These are phyloP conservation scores for Phytophthora meadii DNA, from an alignment of 352 stramenopile species.

Conservation along the genomic window DNA sequence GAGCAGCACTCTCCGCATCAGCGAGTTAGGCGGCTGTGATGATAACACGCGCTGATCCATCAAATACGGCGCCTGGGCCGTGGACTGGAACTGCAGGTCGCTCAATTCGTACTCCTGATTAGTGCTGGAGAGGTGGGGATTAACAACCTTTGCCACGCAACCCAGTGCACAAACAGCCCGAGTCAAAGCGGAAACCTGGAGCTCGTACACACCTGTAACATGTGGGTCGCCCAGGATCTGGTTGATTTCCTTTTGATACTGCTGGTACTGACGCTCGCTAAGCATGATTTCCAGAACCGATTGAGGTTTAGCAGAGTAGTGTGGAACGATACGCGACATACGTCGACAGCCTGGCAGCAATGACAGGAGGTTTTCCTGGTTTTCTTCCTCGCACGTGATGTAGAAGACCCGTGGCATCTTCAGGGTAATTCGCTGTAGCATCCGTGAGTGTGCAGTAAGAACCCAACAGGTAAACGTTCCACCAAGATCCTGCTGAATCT, in stretches of 20 bases:
- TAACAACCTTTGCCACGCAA: conserved; percentile 77
- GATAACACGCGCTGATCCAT: conserved; percentile 37
- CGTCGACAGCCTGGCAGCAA: conserved; percentile 55
- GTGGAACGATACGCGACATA: conserved; percentile 63
- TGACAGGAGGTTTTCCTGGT: conserved; percentile 82
- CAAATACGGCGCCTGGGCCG: conserved; percentile 69
- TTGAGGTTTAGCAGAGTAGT: conserved; percentile 61
- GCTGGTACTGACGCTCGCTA: conserved; percentile 76
- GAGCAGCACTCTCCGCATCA: conserved; percentile 66
- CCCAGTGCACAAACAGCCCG: conserved; percentile 93
- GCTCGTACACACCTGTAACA: conserved; percentile 94
- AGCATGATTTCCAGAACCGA: conserved; percentile 72
- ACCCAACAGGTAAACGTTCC: conserved; percentile 96
- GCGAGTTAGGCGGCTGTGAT: conserved; percentile 18
- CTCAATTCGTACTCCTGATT: conserved; percentile 69
- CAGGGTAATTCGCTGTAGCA: conserved; percentile 76
- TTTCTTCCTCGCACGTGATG: conserved; percentile 69
- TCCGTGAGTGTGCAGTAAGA: conserved; percentile 87
- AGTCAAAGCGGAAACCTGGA: conserved; percentile 91
- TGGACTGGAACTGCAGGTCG: conserved; percentile 81
- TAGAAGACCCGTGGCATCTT: conserved; percentile 80
- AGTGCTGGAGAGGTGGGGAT: conserved; percentile 48
- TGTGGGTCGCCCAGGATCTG: conserved; percentile 83
- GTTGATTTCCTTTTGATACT: conserved; percentile 77
- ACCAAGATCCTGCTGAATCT: conserved; percentile 76